Conservation (phyloP, 192 early-diverging fungal genomes). For the Dimargaris verticillata region DNA sequence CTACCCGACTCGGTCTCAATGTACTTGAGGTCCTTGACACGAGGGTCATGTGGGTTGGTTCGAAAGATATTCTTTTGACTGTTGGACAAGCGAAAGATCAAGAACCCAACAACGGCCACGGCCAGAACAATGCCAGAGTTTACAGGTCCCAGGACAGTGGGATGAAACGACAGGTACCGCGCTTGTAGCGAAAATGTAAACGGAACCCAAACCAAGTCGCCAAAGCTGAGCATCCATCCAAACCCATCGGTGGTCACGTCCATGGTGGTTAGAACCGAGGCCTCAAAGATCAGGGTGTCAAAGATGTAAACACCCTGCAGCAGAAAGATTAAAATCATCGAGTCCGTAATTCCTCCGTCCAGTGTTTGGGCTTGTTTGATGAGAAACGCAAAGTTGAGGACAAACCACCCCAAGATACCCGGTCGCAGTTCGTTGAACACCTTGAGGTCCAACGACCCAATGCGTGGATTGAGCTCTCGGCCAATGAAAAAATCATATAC, state of each 20-base stretch:
- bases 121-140: constrained; percentile 29
- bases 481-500: constrained; percentile 94
- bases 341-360: constrained; percentile 45
- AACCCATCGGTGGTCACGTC: constrained; percentile 97
- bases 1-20: constrained; percentile 72
- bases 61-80: constrained; percentile 82
- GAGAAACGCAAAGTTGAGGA: constrained; percentile 62
- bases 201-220: constrained; percentile 78
- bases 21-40: constrained; percentile 57
- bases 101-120: constrained; percentile 50
- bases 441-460: constrained; percentile 76
- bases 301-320: constrained; percentile 74
- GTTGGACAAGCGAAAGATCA: constrained; percentile 81
- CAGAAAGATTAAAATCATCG: constrained; percentile 56
- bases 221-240: constrained; percentile 74
- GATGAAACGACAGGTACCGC: constrained; percentile 60
- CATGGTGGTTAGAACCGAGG: constrained; percentile 86
- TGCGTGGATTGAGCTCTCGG: constrained; percentile 86
- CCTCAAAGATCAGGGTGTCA: constrained; percentile 52
- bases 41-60: constrained; percentile 39
- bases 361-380: constrained; percentile 52
- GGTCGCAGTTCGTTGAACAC: constrained; percentile 86
- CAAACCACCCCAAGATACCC: constrained; percentile 78
- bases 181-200: constrained; percentile 82
- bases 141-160: constrained; percentile 34